A percentile compares a stretch with the other conserved stretches of the same genome.
Evolutionary conservation across 352 stramenopile genomes (phyloP).

Genomic region (Thraustotheca clavata): DNA sequence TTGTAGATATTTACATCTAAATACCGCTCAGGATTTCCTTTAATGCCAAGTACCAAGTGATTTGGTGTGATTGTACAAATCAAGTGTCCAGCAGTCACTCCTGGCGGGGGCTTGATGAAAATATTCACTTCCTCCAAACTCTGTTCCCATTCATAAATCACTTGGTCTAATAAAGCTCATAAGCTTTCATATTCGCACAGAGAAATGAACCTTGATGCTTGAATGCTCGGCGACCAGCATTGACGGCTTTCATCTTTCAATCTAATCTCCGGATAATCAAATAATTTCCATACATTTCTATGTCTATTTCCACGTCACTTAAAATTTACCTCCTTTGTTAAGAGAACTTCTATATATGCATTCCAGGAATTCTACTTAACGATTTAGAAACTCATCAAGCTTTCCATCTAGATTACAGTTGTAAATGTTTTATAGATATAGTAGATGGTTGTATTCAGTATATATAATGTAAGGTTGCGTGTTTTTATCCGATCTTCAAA

Average conservation of each 20-base stretch:
- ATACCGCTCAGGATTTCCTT: constrained; percentile 83
- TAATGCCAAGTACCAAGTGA: constrained; percentile 86
- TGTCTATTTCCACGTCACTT: too few species aligned
- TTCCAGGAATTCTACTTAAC: too few species aligned
- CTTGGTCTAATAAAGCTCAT: constrained; percentile 30
- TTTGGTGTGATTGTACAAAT: constrained; percentile 84
- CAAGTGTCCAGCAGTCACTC: constrained; percentile 73
- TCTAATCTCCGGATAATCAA: too few species aligned
- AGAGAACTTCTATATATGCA: too few species aligned
- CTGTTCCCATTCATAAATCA: constrained; percentile 97
- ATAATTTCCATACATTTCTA: too few species aligned
- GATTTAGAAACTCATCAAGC: too few species aligned
- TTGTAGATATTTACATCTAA: constrained; percentile 62
- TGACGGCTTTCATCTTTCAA: not conserved
- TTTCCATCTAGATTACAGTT: too few species aligned
- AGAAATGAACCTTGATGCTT: constrained; percentile 18
- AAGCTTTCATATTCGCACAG: not conserved
- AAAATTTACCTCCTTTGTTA: too few species aligned
- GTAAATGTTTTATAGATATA: too few species aligned
- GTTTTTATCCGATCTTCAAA: too few species aligned
- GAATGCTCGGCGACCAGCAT: constrained; percentile 15
- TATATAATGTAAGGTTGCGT: too few species aligned
- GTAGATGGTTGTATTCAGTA: too few species aligned
- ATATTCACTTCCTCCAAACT: constrained; percentile 93
- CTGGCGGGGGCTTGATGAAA: constrained; percentile 88